These are phyloP conservation scores for Kurtzmaniella quercitrusa DNA, from an alignment of 1,139 yeast species.

Conservation along the genomic window DNA sequence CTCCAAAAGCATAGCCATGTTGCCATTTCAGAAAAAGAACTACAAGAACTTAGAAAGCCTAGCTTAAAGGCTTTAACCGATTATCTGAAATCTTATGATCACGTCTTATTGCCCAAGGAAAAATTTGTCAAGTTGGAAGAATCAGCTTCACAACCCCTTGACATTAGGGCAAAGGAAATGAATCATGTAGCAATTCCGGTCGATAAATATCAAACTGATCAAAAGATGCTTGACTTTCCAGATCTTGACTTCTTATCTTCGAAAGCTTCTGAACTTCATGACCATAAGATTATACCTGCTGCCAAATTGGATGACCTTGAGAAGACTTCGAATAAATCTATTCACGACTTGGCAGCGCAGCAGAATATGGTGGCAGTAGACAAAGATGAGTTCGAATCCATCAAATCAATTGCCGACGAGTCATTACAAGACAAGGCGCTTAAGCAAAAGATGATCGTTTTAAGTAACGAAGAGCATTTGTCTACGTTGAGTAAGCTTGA, in stretches of 20 bases:
- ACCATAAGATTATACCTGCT: constrained; percentile 14
- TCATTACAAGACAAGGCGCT: constrained; percentile 16
- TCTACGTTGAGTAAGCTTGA: not conserved
- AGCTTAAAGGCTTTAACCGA: constrained; percentile 9
- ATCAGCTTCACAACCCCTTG: constrained; percentile 9
- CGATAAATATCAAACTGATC: constrained; percentile 13
- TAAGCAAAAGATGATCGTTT: constrained; percentile 10
- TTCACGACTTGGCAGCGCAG: constrained; percentile 26
- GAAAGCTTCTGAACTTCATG: constrained; percentile 13
- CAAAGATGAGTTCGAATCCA: constrained; percentile 9
- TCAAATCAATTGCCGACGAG: constrained; percentile 11
- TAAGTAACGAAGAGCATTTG: constrained; percentile 1
- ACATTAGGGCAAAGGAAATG: constrained; percentile 13
- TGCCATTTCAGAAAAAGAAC: constrained; percentile 13
- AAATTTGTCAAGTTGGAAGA: constrained; percentile 12
- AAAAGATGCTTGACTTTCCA: constrained; percentile 15
- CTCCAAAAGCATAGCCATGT: constrained; percentile 8
- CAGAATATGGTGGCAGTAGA: constrained; percentile 12
- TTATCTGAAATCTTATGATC: constrained; percentile 5
- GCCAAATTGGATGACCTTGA: constrained; percentile 8
- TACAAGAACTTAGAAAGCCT: constrained; percentile 11
- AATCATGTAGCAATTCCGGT: constrained; percentile 11
- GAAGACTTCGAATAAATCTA: constrained; percentile 15
- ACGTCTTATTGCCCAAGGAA: constrained; percentile 10
- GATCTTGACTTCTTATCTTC: constrained; percentile 16